Conservation (phyloP, 179 eudicot genomes). For the Beta macrorhiza region DNA sequence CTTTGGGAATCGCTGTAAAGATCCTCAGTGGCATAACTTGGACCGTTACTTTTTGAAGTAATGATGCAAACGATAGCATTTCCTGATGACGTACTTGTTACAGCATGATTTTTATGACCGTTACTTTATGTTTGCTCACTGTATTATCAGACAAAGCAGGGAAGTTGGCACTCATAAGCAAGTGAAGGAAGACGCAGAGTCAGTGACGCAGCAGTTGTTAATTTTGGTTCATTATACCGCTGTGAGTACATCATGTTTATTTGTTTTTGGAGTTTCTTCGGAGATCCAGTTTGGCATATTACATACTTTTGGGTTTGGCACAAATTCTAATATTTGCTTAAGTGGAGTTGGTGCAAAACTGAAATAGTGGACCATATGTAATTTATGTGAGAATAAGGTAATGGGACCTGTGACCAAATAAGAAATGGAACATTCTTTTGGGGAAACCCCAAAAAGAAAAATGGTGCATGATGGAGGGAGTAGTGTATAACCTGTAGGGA, state of each 20-base stretch:
- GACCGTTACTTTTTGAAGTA: constrained; percentile 92
- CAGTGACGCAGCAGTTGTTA: constrained; percentile 59
- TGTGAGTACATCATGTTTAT: constrained; percentile 45
- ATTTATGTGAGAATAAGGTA: too few relatives aligned
- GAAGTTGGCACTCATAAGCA: constrained; percentile 58
- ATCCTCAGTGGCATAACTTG: constrained; percentile 98
- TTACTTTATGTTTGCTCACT: not conserved
- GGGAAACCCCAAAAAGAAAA: too few relatives aligned
- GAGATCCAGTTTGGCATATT: not conserved
- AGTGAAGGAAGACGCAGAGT: constrained; percentile 71
- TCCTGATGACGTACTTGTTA: constrained; percentile 1
- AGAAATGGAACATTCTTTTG: too few relatives aligned
- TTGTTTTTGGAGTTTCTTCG: not conserved
- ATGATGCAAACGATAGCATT: constrained; percentile 2
- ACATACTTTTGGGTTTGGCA: not conserved
- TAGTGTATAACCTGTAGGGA: not conserved
- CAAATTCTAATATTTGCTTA: too few relatives aligned
- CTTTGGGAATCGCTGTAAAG: constrained; percentile 95
- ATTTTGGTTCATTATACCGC: constrained; percentile 77
- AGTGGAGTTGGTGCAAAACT: too few relatives aligned
- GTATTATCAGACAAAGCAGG: constrained; percentile 34
- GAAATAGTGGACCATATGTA: too few relatives aligned
- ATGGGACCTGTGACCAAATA: too few relatives aligned
- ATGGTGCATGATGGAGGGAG: too few relatives aligned
- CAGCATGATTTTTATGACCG: not conserved